Evolutionary conservation across 202 grass and related monocot species (phyloP).

Genomic region (Cymbopogon flexuosus): DNA sequence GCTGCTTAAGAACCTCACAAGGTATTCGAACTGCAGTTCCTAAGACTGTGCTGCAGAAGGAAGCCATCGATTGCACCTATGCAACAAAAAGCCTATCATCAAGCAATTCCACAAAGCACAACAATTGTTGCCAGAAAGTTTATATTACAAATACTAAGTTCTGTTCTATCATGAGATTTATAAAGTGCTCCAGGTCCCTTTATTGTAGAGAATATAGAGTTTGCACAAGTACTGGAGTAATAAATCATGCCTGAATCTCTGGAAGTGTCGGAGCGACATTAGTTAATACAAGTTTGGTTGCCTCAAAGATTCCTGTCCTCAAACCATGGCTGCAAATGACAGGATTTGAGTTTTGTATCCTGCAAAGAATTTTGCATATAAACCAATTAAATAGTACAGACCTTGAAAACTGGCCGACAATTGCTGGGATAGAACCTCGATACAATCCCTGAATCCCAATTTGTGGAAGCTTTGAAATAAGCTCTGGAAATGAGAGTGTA

Average conservation of each 20-base stretch:
- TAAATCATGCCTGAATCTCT: constrained; percentile 69
- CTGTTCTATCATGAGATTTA: neutral
- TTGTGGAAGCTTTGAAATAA: neutral
- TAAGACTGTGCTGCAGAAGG: constrained; percentile 93
- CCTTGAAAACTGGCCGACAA: neutral
- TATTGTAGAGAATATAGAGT: neutral
- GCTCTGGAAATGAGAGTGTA: constrained; percentile 74
- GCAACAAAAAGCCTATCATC: neutral
- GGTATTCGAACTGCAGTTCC: constrained; percentile 89
- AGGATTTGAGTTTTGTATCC: neutral
- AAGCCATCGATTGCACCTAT: constrained; percentile 88
- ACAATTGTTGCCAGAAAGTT: neutral
- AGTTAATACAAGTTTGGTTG: constrained; percentile 77
- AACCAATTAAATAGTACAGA: neutral
- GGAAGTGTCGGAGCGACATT: constrained; percentile 87
- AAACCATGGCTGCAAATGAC: constrained; percentile 82
- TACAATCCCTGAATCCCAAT: neutral
- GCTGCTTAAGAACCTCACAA: constrained; percentile 90
- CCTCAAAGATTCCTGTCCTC: constrained; percentile 97
- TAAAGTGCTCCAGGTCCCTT: neutral
- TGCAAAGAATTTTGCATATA: neutral
- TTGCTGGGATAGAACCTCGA: neutral
- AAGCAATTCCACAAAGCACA: neutral
- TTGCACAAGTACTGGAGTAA: neutral
- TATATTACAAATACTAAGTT: neutral